Conservation (phyloP, 1,284 basidiomycete genomes). For the Ceratobasidium sp. region DNA sequence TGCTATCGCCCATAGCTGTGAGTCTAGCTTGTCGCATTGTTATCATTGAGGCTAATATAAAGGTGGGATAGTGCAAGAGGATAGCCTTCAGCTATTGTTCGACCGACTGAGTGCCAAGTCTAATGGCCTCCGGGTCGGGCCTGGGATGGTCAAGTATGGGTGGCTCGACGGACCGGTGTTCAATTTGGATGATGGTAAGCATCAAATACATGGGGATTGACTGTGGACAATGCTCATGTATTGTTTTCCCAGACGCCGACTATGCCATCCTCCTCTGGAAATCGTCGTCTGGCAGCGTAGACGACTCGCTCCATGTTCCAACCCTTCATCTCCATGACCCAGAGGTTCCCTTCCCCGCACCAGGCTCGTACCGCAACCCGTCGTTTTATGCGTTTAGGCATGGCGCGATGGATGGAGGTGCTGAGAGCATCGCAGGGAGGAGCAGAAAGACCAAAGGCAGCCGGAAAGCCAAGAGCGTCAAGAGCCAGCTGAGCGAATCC, state of each 20-base stretch:
- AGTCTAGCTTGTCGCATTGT: slow-evolving; percentile 46
- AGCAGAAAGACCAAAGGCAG: slow-evolving; percentile 45
- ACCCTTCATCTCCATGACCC: slow-evolving; percentile 74
- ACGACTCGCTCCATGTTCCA: slow-evolving; percentile 48
- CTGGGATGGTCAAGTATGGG: slow-evolving; percentile 82
- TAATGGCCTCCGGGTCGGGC: slow-evolving; percentile 62
- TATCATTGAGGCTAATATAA: background rate
- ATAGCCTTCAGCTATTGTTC: slow-evolving; percentile 65
- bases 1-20: slow-evolving; percentile 73
- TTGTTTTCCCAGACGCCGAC: slow-evolving; percentile 64
- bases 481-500: slow-evolving; percentile 44
- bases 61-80: slow-evolving; percentile 63
- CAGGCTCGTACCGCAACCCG: slow-evolving; percentile 69
- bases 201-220: background rate
- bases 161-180: slow-evolving; percentile 70
- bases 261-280: slow-evolving; percentile 81
- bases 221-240: background rate
- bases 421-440: slow-evolving; percentile 22
- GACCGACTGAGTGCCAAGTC: slow-evolving; percentile 73
- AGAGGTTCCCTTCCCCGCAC: slow-evolving; percentile 61
- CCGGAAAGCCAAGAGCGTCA: slow-evolving; percentile 54
- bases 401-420: slow-evolving; percentile 8
- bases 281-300: slow-evolving; percentile 51
- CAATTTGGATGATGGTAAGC: slow-evolving; percentile 79
- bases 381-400: slow-evolving; percentile 71